phyloP scores from a whole-genome alignment of 2,329 filamentous ascomycete species.

The Dothideomycetes sp. region DNA sequence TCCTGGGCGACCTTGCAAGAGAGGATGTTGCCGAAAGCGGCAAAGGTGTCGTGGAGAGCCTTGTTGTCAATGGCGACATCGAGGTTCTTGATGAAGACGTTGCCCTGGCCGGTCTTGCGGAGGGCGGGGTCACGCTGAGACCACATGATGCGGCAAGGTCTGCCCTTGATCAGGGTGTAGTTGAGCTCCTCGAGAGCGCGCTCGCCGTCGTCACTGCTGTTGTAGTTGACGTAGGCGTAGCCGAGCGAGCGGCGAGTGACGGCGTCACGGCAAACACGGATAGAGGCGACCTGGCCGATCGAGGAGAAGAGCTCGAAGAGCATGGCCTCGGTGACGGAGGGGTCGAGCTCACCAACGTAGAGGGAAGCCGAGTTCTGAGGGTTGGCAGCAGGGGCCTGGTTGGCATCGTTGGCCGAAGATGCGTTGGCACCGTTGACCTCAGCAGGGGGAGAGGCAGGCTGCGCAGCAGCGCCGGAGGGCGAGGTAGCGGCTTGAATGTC shows the following conservation, averaged over 20 bases:
- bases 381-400: constrained; percentile 64
- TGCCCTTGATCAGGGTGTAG: constrained; percentile 98
- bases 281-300: constrained; percentile 96
- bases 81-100: constrained; percentile 99
- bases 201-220: constrained; percentile 91
- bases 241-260: constrained; percentile 97
- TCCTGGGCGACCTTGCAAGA: constrained; percentile 99
- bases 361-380: constrained; percentile 87
- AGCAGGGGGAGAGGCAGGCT: constrained; percentile 58
- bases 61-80: constrained; percentile 99
- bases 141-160: constrained; percentile 99
- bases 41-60: constrained; percentile 98
- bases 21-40: constrained; percentile 96
- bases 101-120: constrained; percentile 98
- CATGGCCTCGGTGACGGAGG: constrained; percentile 98
- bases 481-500: constrained; percentile 39
- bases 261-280: constrained; percentile 98
- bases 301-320: constrained; percentile 99
- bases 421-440: constrained; percentile 48
- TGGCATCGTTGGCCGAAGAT: constrained; percentile 45
- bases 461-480: constrained; percentile 62
- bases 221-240: constrained; percentile 99
- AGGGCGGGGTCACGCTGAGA: constrained; percentile 98
- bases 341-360: constrained; percentile 97
- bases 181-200: constrained; percentile 98